Base-by-base conservation (phyloP, 345 rosid genomes). In the Hibiscus tridactylites region DNA sequence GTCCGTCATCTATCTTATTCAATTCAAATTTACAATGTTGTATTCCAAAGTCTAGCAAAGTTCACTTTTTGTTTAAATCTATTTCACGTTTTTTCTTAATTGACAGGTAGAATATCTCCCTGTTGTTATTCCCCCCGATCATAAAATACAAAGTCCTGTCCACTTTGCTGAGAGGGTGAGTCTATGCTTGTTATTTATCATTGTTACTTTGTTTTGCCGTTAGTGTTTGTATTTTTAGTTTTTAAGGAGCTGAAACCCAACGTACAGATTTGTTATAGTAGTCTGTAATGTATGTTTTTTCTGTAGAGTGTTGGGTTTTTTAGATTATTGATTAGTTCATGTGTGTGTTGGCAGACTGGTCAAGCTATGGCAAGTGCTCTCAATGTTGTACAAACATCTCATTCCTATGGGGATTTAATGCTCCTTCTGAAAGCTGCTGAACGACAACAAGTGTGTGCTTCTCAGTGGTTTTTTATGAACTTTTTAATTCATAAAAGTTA, bases 61-160 rank as follows among this genome's bases (percentile, higher is more conserved):
- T 17, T 47, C 75, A 1, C 49, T 8, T 12, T 16, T 15, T n/a
- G n/a, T 44, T 13, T 74, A 12, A 49, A 49, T 13, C 56, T 16
- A 59, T 68, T 52, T 4, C 19, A n/a, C 3, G 7, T 16, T 53
- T 16, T 16, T 53, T 53, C 21, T 53, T 53, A 53, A 53, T 64
- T 77, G 71, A 73, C 89, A 94, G 97, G 83, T 94, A 9, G 97
- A 94, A 71, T 94, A 94, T 74, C 95, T 94, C 81, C 98, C 96
- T 4, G 81, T 85, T 33, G 71, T 92, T 66, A 85, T 79, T 69
- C 96, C 97, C 53, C 87, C 62, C 56, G 90, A 88, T 46, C 79
- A 80, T 77, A 81, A 81, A 60, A 90, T 90, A 74, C 96, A 84
- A 77, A 87, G 73, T 70, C 89, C 96, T 70, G 71, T 81, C 16